Percentiles rank a stretch among this genome's conserved stretches.
phyloP scores from a whole-genome alignment of 2,329 filamentous ascomycete species.

The Ceratocystis diversiconidia region DNA sequence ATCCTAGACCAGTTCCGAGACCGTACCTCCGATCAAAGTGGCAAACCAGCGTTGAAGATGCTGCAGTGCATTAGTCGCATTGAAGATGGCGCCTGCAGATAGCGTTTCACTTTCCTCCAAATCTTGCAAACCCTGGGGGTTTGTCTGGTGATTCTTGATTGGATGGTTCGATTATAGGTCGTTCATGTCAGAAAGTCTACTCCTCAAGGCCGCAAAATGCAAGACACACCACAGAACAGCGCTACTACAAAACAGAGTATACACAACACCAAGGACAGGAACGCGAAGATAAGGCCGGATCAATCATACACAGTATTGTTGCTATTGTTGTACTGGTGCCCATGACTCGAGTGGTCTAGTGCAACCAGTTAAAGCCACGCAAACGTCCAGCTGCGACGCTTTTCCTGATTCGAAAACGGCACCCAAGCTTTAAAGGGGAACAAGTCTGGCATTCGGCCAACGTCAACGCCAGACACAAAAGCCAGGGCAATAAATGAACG shows the following conservation, averaged over 20 bases:
- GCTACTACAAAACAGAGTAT: too few species aligned
- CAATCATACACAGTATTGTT: background rate
- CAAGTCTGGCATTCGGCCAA: background rate
- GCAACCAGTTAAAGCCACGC: background rate
- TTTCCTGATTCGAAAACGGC: background rate
- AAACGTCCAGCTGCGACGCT: background rate
- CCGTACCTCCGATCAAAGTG: too few species aligned
- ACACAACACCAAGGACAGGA: too few species aligned
- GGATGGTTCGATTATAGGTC: background rate
- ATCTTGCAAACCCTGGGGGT: background rate
- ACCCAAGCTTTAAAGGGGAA: background rate
- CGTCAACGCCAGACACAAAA: background rate
- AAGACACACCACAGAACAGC: too few species aligned
- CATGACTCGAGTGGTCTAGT: background rate
- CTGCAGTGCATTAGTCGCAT: background rate
- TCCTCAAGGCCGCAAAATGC: background rate
- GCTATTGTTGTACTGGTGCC: background rate
- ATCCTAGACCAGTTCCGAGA: too few species aligned
- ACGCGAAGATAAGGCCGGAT: background rate
- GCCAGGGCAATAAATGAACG: background rate
- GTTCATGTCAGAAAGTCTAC: background rate
- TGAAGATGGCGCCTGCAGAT: background rate
- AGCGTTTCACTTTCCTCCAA: background rate
- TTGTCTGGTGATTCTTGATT: background rate
- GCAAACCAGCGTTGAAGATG: background rate